These are phyloP conservation scores for Cercospora beticola DNA, from an alignment of 2,329 filamentous ascomycete genomes.

Conservation along the genomic window DNA sequence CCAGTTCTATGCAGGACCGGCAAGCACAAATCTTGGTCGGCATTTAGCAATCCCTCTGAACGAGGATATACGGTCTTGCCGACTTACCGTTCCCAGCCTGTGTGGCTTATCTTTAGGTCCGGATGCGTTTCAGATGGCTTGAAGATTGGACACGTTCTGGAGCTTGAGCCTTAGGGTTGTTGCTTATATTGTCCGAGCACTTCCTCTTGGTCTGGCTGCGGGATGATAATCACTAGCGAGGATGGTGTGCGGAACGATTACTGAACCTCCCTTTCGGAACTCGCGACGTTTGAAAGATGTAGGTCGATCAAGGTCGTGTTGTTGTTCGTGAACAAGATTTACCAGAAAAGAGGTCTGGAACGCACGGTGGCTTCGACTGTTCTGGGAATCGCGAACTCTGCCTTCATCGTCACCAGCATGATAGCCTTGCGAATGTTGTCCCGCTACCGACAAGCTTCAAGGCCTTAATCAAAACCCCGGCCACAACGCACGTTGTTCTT, in stretches of 20 bases:
- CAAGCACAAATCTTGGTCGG: background rate
- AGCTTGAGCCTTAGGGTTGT: background rate
- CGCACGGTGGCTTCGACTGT: background rate
- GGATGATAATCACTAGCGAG: background rate
- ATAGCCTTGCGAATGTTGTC: background rate
- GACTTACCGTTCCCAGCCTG: background rate
- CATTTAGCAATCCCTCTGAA: background rate
- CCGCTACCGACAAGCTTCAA: background rate
- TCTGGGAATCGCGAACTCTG: background rate
- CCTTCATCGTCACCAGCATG: background rate
- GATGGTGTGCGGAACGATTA: background rate
- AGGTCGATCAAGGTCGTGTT: background rate
- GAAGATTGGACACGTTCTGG: background rate
- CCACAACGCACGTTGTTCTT: background rate
- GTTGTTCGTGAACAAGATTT: background rate
- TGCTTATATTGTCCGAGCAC: background rate
- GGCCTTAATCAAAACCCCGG: background rate
- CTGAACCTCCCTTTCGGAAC: background rate
- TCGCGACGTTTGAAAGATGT: background rate
- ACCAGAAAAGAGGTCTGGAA: background rate
- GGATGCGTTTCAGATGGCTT: background rate
- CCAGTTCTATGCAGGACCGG: too few relatives aligned
- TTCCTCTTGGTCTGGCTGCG: background rate
- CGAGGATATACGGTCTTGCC: background rate
- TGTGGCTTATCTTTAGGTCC: background rate